Percentiles rank a stretch among this genome's conserved stretches.
These are phyloP conservation scores for Neurospora sp. DNA, from an alignment of 495 filamentous ascomycete species.

Conservation along the genomic window DNA sequence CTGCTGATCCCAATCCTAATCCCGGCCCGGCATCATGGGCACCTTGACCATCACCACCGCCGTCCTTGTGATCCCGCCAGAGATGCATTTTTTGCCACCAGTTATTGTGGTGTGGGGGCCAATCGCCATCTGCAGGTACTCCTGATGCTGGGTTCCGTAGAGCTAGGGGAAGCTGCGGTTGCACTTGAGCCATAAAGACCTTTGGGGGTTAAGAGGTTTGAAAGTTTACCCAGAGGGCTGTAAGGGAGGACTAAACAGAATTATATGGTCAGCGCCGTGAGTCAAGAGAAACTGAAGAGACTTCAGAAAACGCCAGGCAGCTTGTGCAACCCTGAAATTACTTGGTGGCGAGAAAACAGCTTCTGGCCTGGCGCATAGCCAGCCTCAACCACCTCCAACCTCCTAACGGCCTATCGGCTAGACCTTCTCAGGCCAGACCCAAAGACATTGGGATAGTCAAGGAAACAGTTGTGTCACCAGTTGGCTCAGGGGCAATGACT, in stretches of 20 bases:
- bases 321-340: background rate
- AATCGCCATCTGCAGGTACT: background rate
- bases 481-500: background rate
- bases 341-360: background rate
- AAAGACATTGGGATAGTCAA: background rate
- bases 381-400: background rate
- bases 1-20: background rate
- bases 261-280: background rate
- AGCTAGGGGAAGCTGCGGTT: background rate
- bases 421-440: background rate
- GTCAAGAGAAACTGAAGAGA: background rate
- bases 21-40: background rate
- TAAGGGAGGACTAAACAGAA: background rate
- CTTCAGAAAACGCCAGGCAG: background rate
- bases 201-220: background rate
- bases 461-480: background rate
- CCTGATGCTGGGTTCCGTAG: background rate
- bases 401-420: background rate
- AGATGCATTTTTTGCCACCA: conserved; percentile 1
- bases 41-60: background rate
- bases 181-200: background rate
- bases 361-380: background rate
- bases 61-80: background rate
- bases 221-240: background rate
- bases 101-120: background rate